Evolutionary conservation across 768 basidiomycete genomes (phyloP).

Genomic region (Collybia nuda): DNA sequence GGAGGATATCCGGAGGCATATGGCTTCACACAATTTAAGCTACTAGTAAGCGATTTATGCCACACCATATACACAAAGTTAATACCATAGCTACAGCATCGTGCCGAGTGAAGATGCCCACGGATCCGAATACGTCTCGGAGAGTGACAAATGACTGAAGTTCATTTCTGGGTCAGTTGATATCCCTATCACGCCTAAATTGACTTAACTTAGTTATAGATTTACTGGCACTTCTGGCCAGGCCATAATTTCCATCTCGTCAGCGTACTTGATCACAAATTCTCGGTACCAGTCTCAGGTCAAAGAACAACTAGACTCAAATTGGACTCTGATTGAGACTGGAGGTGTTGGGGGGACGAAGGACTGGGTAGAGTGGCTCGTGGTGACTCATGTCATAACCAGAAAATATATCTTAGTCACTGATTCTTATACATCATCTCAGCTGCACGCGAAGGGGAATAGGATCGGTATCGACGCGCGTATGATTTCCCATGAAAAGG

Average conservation of each 20-base stretch:
- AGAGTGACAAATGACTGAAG: conserved; percentile 73
- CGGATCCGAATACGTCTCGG: conserved; percentile 78
- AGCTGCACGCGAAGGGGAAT: conserved; percentile 40
- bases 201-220: conserved; percentile 8
- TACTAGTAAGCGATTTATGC: conserved; percentile 61
- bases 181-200: background rate
- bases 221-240: conserved; percentile 56
- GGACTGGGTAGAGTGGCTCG: conserved; percentile 81
- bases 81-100: conserved; percentile 42
- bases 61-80: conserved; percentile 1
- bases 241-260: conserved; percentile 63
- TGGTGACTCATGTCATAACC: conserved; percentile 37
- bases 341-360: conserved; percentile 53
- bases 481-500: conserved; percentile 76
- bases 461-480: conserved; percentile 84
- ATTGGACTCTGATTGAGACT: conserved; percentile 70
- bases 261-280: conserved; percentile 77
- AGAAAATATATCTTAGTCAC: background rate
- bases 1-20: conserved; percentile 60
- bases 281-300: conserved; percentile 87
- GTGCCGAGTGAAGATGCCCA: conserved; percentile 83
- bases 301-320: conserved; percentile 60
- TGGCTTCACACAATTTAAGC: conserved; percentile 68
- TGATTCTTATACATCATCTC: conserved; percentile 2
- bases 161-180: conserved; percentile 72